Base-by-base conservation (phyloP, 2,329 filamentous ascomycete species). In the Allantophomopsis cytisporea region DNA sequence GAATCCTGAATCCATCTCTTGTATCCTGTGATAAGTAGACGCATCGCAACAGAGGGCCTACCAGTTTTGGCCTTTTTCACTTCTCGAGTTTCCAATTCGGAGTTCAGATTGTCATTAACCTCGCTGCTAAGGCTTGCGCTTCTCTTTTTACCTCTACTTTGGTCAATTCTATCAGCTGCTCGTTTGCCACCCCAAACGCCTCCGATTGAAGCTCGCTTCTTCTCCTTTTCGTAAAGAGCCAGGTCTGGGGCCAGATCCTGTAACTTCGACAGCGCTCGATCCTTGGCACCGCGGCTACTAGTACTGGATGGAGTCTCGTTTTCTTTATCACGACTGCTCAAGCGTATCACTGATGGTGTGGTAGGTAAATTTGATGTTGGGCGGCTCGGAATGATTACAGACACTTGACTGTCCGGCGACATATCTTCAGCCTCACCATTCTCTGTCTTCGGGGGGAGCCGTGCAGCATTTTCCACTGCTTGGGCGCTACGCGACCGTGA, bases 201-300 rank as follows among this genome's bases (percentile, higher is more conserved):
- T 3, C 55, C 65, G 37, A 64, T 75, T 44, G 55, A 53, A 6
- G 63, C 59, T 15, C 91, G 77, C 63, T 94, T 95, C 65, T 75
- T 86, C 61, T 98, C 91, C 55, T 91, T 94, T 54, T 96, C 83
- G 53, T 91, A 98, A 23, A 93, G 65, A 2, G 80, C 81, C 52
- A 96, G 87, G 54, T 98, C 91, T 1, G 80, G 73, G 1, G 84
- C 87, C 41, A 89, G 66, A 30, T 75, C 72, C 39, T 91, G 84
- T 7, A 96, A 63, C 46, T 75, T 78, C 28, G 78, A 74, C n/a
- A 81, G 63, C 11, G 91, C 91, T 53, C 83, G 81, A 32, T 82
- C 78, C 57, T 96, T 98, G 12, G 91, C 89, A 51, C 85, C 91
- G 40, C 91, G 80, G 47, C 83, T 84, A 18, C 80, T 78, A 2